These are phyloP conservation scores for Lentithecium fluviatile DNA, from an alignment of 495 filamentous ascomycete species.

Conservation along the genomic window DNA sequence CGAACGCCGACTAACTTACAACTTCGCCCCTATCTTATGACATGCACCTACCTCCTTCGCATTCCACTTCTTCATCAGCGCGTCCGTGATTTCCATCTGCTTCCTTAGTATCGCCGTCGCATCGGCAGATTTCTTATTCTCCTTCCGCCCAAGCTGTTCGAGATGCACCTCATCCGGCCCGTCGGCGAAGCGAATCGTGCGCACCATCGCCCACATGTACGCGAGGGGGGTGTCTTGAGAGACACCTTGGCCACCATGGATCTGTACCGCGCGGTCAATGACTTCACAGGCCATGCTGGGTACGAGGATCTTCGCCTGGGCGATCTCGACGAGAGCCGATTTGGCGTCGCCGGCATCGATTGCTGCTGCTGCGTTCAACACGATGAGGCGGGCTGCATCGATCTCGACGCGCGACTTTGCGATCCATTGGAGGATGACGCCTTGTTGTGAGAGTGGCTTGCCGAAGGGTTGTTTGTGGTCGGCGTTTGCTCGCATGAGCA, in stretches of 20 bases:
- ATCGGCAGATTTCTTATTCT: conserved; percentile 60
- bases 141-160: conserved; percentile 82
- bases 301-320: conserved; percentile 45
- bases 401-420: conserved; percentile 87
- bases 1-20: no score
- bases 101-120: conserved; percentile 16
- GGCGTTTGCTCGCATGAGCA: conserved; percentile 87
- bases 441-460: conserved; percentile 74
- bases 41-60: conserved; percentile 17
- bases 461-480: conserved; percentile 82
- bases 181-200: conserved; percentile 82
- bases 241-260: conserved; percentile 80
- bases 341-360: conserved; percentile 43
- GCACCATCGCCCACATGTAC: conserved; percentile 77
- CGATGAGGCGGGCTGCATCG: conserved; percentile 79
- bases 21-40: conserved; percentile 6
- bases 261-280: conserved; percentile 62
- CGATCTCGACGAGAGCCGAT: conserved; percentile 44
- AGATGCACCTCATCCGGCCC: conserved; percentile 93
- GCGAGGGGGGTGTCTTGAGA: conserved; percentile 89
- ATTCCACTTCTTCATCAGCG: conserved; percentile 23
- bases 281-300: conserved; percentile 41
- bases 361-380: conserved; percentile 85
- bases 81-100: conserved; percentile 28
- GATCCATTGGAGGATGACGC: conserved; percentile 91